A percentile compares a stretch with the other conserved stretches of the same genome.
These are phyloP conservation scores for Lactarius sanguifluus DNA, from an alignment of 768 basidiomycete genomes.

Conservation along the genomic window DNA sequence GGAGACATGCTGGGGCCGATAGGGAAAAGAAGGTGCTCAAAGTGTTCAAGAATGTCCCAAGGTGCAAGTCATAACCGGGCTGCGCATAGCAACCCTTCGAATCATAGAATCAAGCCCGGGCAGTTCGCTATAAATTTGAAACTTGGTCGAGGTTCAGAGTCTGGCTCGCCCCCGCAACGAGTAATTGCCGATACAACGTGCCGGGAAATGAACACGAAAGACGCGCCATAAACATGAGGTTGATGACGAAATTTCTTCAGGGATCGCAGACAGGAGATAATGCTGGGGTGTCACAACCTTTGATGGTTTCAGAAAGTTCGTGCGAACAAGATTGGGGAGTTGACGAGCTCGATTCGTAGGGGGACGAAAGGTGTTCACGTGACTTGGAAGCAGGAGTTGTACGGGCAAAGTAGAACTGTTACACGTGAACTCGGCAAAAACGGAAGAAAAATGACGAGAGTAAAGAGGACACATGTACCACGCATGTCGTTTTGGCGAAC, in stretches of 20 bases:
- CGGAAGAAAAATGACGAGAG: slow-evolving; percentile 13
- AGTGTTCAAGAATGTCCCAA: background rate
- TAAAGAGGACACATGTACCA: slow-evolving; percentile 22
- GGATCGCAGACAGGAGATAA: slow-evolving; percentile 4
- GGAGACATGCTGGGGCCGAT: slow-evolving; percentile 3
- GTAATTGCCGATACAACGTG: slow-evolving; percentile 26
- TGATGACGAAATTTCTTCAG: slow-evolving; percentile 20
- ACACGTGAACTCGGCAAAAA: background rate
- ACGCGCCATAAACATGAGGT: slow-evolving; percentile 26
- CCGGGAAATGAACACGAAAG: slow-evolving; percentile 15
- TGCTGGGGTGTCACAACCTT: background rate
- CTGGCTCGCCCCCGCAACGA: slow-evolving; percentile 20
- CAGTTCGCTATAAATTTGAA: slow-evolving; percentile 4
- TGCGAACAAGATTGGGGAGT: background rate
- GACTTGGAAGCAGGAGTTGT: background rate
- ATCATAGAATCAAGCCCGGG: background rate
- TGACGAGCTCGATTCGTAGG: background rate
- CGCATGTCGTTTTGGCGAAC: slow-evolving; percentile 23
- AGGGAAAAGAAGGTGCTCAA: slow-evolving; percentile 12
- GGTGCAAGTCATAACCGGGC: slow-evolving; percentile 8
- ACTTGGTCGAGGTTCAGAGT: slow-evolving; percentile 9
- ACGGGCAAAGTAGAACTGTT: background rate
- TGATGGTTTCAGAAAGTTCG: background rate
- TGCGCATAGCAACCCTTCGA: slow-evolving; percentile 23
- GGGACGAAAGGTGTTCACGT: slow-evolving; percentile 1